A percentile compares a stretch with the other conserved stretches of the same genome.
Conservation (phyloP, 1,284 basidiomycete genomes). For the Cutaneotrichosporon sp. region DNA sequence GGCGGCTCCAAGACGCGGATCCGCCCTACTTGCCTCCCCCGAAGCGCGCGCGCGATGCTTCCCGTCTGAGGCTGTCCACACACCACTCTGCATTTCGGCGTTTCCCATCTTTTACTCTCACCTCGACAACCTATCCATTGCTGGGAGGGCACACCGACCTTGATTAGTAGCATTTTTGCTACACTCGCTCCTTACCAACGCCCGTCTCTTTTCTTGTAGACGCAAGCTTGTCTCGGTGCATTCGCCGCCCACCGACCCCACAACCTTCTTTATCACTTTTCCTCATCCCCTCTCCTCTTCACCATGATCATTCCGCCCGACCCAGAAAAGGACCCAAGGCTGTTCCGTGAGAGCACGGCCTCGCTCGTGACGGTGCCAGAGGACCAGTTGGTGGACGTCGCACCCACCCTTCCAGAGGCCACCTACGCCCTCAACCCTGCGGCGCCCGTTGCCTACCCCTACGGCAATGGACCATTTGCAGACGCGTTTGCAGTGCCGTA, state of each 20-base stretch:
- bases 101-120: no score
- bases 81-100: no score
- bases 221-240: no score
- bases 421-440: constrained; percentile 13
- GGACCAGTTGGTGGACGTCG: constrained; percentile 9
- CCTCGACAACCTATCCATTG: no score
- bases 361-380: constrained; percentile 11
- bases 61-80: no score
- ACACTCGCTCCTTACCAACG: no score
- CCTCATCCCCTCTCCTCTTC: background rate
- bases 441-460: constrained; percentile 6
- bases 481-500: constrained; percentile 18
- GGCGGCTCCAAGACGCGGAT: no score
- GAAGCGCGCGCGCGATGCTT: no score
- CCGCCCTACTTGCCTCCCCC: no score
- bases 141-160: no score
- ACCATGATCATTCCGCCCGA: constrained; percentile 49
- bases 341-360: constrained; percentile 22
- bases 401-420: constrained; percentile 11
- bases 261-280: background rate
- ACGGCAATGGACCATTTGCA: constrained; percentile 14
- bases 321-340: constrained; percentile 45
- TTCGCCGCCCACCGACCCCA: background rate
- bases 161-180: no score
- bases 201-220: no score